Base-by-base conservation (phyloP, 768 basidiomycete species). In the Vararia minispora region DNA sequence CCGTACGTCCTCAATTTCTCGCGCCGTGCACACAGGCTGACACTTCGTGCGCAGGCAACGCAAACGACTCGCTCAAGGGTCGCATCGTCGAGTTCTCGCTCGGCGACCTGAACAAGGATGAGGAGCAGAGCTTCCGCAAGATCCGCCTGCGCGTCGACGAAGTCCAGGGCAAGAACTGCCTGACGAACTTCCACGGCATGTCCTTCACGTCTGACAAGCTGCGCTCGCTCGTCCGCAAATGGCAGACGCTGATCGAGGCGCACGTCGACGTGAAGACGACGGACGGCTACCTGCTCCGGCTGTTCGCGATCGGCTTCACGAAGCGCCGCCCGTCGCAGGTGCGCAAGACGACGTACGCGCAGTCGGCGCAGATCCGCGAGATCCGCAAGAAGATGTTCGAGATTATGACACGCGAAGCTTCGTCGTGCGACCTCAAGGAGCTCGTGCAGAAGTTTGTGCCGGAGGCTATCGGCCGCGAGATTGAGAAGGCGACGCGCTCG, bases 181-280 rank as follows among this genome's bases (percentile, higher is more conserved):
- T 98, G 40, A 98, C 95, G 62, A 94, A 92, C 67, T 99, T 99
- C 87, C 86, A 94, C 65, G 95, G 95, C 61, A 98, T 99, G 94
- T 89, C 94, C 70, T 97, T 99, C 71, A 98, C 95, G 46, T 95
- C 94, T 42, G 95, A 99, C 79, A 98, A 98, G 68, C 82, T 98
- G 50, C 91, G 95, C 41, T 98, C 95, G 35, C 91, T 99, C 57
- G 95, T 99, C 53, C 88, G 94, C 63, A 99, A 98, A 69, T 99
- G 95, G 95, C 95, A 98, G 68, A 79, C 94, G 14, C 84, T 98
- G 57, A 92, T 99, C 55, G 95, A 98, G 68, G 95, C 95, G 27
- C 87, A 91, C 61, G 86, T 97, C 59, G 95, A 99, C 58, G 91
- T 99, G 54, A 91, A 91, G 71, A 99, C 95, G 42, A 94, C 92